phyloP scores from a whole-genome alignment of 2,329 filamentous ascomycete genomes.

The Exophiala oligosperma region DNA sequence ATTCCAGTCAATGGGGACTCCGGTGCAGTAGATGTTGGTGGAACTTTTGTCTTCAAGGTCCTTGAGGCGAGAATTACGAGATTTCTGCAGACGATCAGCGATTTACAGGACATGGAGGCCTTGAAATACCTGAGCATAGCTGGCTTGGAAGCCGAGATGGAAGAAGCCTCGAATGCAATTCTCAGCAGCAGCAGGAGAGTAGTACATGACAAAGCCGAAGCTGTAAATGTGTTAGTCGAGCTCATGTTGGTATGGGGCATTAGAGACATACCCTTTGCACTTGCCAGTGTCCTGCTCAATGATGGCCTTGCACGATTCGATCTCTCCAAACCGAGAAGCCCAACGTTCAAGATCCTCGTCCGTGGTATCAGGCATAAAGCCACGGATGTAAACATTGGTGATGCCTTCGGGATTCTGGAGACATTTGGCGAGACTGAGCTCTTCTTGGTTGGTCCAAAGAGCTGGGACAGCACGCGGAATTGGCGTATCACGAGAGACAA shows the following conservation, averaged over 20 bases:
- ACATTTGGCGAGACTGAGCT: slow-evolving; percentile 90
- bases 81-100: slow-evolving; percentile 65
- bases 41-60: slow-evolving; percentile 86
- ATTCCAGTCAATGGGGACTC: slow-evolving; percentile 86
- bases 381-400: slow-evolving; percentile 97
- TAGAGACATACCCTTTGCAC: slow-evolving; percentile 80
- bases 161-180: slow-evolving; percentile 96
- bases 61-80: slow-evolving; percentile 97
- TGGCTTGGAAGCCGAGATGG: slow-evolving; percentile 92
- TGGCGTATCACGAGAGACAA: slow-evolving; percentile 73
- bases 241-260: neutral
- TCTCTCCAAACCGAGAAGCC: slow-evolving; percentile 83
- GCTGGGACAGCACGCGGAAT: slow-evolving; percentile 90
- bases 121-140: slow-evolving; percentile 78
- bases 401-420: slow-evolving; percentile 93
- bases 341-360: slow-evolving; percentile 84
- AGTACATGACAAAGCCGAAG: slow-evolving; percentile 97
- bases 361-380: slow-evolving; percentile 90
- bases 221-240: slow-evolving; percentile 48
- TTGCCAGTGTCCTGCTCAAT: slow-evolving; percentile 90
- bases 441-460: slow-evolving; percentile 75
- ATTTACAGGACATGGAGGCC: slow-evolving; percentile 25
- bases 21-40: slow-evolving; percentile 97
- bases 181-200: slow-evolving; percentile 82
- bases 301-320: slow-evolving; percentile 97